phyloP scores from a whole-genome alignment of 2,329 filamentous ascomycete genomes.

The Coniochaeta ligniaria region DNA sequence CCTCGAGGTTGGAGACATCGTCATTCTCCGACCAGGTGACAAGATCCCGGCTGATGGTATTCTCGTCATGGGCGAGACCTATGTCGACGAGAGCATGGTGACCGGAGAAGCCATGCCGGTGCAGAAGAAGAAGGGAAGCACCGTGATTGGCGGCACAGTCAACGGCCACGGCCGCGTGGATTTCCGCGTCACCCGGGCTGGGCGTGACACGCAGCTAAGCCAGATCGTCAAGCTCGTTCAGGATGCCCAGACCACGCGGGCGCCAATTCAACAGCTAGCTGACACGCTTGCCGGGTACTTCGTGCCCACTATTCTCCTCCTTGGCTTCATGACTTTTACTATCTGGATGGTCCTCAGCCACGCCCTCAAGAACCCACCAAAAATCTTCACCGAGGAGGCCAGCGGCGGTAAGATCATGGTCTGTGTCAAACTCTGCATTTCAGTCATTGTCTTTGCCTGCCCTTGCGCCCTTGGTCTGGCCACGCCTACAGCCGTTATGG shows the following conservation, averaged over 20 bases:
- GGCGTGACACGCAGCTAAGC: slow-evolving; percentile 91
- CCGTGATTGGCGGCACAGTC: slow-evolving; percentile 87
- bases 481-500: slow-evolving; percentile 97
- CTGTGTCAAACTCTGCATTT: slow-evolving; percentile 94
- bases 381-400: slow-evolving; percentile 72
- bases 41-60: slow-evolving; percentile 92
- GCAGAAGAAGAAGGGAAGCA: slow-evolving; percentile 72
- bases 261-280: slow-evolving; percentile 88
- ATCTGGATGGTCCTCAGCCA: slow-evolving; percentile 95
- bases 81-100: slow-evolving; percentile 97
- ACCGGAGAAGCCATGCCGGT: slow-evolving; percentile 96
- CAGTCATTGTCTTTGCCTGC: slow-evolving; percentile 96
- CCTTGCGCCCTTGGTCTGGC: slow-evolving; percentile 94
- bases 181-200: slow-evolving; percentile 85
- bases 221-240: slow-evolving; percentile 99
- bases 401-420: slow-evolving; percentile 94
- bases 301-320: slow-evolving; percentile 77
- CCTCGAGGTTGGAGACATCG: slow-evolving; percentile 87
- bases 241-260: slow-evolving; percentile 88
- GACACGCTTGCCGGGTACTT: slow-evolving; percentile 92
- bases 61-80: slow-evolving; percentile 83
- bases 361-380: slow-evolving; percentile 72
- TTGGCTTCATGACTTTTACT: slow-evolving; percentile 79
- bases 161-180: slow-evolving; percentile 90
- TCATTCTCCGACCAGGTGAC: slow-evolving; percentile 87